Evolutionary conservation across 306 rosid species (phyloP).

Genomic region (Astragalus glycyphyllos): DNA sequence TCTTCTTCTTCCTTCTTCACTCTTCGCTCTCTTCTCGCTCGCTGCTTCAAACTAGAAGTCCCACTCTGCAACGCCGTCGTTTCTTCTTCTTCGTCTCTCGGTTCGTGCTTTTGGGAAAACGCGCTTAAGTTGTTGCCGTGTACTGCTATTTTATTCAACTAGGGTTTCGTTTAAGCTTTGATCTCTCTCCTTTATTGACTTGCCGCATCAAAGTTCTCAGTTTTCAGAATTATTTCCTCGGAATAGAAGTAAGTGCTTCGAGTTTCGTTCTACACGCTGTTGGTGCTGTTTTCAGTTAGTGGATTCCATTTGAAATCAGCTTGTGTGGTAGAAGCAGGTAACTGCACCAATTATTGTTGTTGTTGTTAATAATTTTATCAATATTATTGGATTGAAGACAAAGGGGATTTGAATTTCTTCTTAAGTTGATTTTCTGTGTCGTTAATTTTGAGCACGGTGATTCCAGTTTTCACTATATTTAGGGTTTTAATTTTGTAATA

Average conservation of each 20-base stretch:
- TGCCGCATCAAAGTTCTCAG: conserved; percentile 1
- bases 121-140: conserved; percentile 11
- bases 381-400: neutral
- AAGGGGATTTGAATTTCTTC: conserved; percentile 3
- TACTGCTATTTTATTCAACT: neutral
- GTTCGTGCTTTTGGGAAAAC: neutral
- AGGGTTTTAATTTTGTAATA: conserved; percentile 2
- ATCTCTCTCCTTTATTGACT: conserved; percentile 32
- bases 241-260: conserved; percentile 15
- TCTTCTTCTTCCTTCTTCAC: neutral
- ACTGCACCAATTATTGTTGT: neutral
- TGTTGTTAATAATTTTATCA: neutral
- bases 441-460: neutral
- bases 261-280: conserved; percentile 5
- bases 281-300: neutral
- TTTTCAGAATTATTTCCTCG: neutral
- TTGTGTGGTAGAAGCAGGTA: conserved; percentile 25
- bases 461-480: neutral
- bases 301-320: conserved; percentile 24
- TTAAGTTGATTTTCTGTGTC: neutral
- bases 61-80: conserved; percentile 30
- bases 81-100: neutral
- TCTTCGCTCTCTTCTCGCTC: conserved; percentile 1
- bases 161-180: conserved; percentile 43
- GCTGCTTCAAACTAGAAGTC: neutral